phyloP scores from a whole-genome alignment of 2,329 filamentous ascomycete species.

The Aspergillus candidus region DNA sequence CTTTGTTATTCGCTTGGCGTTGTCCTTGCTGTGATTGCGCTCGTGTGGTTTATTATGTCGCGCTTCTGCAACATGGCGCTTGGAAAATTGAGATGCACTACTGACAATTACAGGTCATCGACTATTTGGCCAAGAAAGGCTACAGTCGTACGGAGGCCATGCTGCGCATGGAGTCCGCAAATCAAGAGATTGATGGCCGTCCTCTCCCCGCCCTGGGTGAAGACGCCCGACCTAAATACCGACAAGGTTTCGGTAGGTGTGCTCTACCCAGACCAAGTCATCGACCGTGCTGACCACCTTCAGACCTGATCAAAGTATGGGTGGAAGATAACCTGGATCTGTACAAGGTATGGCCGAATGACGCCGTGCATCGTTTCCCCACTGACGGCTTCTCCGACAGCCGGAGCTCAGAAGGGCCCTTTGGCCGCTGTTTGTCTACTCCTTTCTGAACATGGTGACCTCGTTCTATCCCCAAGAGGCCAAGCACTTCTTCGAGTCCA shows the following conservation, averaged over 20 bases:
- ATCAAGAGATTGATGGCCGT: conserved; percentile 73
- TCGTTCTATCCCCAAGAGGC: conserved; percentile 67
- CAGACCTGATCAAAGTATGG: conserved; percentile 67
- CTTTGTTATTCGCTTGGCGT: neutral
- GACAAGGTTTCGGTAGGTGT: conserved; percentile 58
- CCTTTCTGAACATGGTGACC: conserved; percentile 71
- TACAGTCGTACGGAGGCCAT: conserved; percentile 90
- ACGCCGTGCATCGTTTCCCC: neutral
- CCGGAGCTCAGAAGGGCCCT: conserved; percentile 81
- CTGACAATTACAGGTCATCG: conserved; percentile 60
- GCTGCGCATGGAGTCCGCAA: conserved; percentile 81
- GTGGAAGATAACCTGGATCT: conserved; percentile 88
- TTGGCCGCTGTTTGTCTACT: conserved; percentile 94
- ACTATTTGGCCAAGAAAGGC: conserved; percentile 92
- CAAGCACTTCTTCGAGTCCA: conserved; percentile 64
- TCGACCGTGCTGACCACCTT: neutral
- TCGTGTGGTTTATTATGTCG: conserved; percentile 48
- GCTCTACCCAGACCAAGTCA: too few species aligned
- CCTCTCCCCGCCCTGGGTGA: conserved; percentile 62
- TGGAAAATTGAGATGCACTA: too few species aligned
- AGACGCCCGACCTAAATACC: conserved; percentile 72
- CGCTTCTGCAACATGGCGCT: too few species aligned
- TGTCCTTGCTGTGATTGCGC: neutral
- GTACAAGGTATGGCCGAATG: conserved; percentile 63
- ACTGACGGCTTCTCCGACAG: conserved; percentile 36